Percentiles rank a stretch among this genome's conserved stretches.
phyloP scores from a whole-genome alignment of 2,329 filamentous ascomycete species.

The Alternaria novae-zelandiae region DNA sequence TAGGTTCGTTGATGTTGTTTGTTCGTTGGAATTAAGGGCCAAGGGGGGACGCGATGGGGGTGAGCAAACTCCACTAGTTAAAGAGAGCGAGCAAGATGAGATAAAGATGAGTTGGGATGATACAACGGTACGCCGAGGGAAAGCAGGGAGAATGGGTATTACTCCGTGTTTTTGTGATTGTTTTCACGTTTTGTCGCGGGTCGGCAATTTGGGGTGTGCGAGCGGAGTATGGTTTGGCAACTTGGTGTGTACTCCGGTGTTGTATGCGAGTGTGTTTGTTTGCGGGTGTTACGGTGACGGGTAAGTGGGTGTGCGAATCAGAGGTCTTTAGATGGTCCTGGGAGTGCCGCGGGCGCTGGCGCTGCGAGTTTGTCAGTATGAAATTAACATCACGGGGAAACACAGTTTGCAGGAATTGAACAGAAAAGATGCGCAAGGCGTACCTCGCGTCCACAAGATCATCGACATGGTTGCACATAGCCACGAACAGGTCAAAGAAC shows the following conservation, averaged over 20 bases:
- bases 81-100: conserved; percentile 20
- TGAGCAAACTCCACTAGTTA: conserved; percentile 33
- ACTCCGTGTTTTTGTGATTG: conserved; percentile 43
- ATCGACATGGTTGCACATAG: conserved; percentile 98
- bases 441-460: conserved; percentile 85
- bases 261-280: conserved; percentile 15
- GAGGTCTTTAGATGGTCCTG: conserved; percentile 31
- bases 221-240: conserved; percentile 16
- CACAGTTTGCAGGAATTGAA: background rate
- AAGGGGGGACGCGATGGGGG: conserved; percentile 28
- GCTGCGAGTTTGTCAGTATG: conserved; percentile 17
- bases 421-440: conserved; percentile 33
- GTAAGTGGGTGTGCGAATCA: conserved; percentile 17
- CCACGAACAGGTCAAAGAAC: conserved; percentile 98
- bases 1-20: conserved; percentile 16
- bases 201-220: conserved; percentile 30
- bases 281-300: conserved; percentile 22
- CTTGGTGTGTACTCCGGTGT: conserved; percentile 24
- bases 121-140: conserved; percentile 37
- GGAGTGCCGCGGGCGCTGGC: conserved; percentile 34
- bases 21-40: conserved; percentile 11
- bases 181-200: conserved; percentile 35
- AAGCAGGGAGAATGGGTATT: conserved; percentile 29
- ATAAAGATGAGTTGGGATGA: conserved; percentile 18
- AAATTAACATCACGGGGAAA: conserved; percentile 11